Evolutionary conservation across 768 basidiomycete genomes (phyloP), one percentile per base, ranked within the genome.

Genomic region (Termitomyces sp.): DNA sequence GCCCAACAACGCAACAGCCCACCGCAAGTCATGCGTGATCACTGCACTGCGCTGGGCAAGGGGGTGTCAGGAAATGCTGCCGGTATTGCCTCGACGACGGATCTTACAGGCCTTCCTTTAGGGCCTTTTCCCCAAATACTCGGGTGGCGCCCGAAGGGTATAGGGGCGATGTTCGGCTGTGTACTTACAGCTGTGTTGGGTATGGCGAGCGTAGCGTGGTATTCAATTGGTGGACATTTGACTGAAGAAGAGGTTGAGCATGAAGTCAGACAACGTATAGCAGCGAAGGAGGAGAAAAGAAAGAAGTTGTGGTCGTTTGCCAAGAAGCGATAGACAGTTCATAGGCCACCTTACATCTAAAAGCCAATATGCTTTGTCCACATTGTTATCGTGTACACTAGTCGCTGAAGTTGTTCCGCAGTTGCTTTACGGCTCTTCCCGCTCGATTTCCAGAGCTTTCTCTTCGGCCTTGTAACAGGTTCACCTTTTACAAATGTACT

Each of bases 141-240:
- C 43, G 89, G 90, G 2, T 92, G 88, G 88, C 79, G 76, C 59
- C 72, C 83, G 28, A 84, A 75, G 67, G 90, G 86, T 15, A 87
- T 90, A 51, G 78, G 80, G 40, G 90, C 90, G 38, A 86, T 91
- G 87, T 73, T 79, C 2, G 90, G 85, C 70, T 87, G 71, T 65
- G 85, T 98, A 37, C 71, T 98, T 52, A 81, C 90, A 1, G 94
- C 92, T 1, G 73, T 90, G 14, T 58, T 96, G 38, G 96, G 96
- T 0, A 89, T 97, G 85, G 58, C 74, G 8, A 79, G 83, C 1
- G 90, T 96, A 30, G 73, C 84, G 38, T 98, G 94, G 93, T 98
- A 98, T 70, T 73, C 87, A 9, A 73, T 84, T 45, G 90, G 91
- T n/a, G 83, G 81, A 5, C 72, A 72, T 54, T 74, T 90, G 57